These are phyloP conservation scores for Boletus insuetus DNA, from an alignment of 768 basidiomycete genomes.

Conservation along the genomic window DNA sequence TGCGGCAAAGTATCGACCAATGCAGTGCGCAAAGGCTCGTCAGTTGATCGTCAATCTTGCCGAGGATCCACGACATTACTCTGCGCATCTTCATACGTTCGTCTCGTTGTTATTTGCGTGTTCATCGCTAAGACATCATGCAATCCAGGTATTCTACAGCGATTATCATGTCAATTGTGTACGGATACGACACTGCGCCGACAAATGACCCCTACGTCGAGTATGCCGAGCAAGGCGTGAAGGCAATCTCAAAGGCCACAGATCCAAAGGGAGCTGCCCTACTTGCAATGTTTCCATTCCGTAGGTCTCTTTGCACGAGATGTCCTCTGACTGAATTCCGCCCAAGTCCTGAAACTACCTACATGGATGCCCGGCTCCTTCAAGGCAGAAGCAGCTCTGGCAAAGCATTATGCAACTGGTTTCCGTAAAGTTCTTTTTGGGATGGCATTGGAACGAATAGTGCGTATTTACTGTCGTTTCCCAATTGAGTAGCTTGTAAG, in stretches of 20 bases:
- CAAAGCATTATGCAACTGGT: slow-evolving; percentile 13
- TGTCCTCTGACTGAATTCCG: neutral
- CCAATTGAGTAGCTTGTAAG: neutral
- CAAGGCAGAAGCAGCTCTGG: slow-evolving; percentile 17
- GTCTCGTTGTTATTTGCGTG: slow-evolving; percentile 2
- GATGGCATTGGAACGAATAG: slow-evolving; percentile 24
- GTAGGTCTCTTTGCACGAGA: slow-evolving; percentile 13
- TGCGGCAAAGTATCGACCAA: slow-evolving; percentile 26
- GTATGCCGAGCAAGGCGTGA: slow-evolving; percentile 17
- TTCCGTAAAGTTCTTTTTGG: slow-evolving; percentile 22
- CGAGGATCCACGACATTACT: slow-evolving; percentile 25
- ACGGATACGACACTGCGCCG: slow-evolving; percentile 21
- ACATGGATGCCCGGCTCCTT: slow-evolving; percentile 27
- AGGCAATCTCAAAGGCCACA: slow-evolving; percentile 12
- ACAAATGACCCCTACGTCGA: slow-evolving; percentile 23
- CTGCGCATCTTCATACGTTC: slow-evolving; percentile 24
- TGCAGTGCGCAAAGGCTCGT: slow-evolving; percentile 33
- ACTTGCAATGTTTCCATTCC: slow-evolving; percentile 24
- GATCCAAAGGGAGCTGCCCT: slow-evolving; percentile 23
- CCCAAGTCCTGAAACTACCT: slow-evolving; percentile 23
- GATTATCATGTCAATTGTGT: slow-evolving; percentile 27
- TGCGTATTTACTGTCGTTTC: neutral
- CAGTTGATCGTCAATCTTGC: slow-evolving; percentile 34
- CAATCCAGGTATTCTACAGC: slow-evolving; percentile 26
- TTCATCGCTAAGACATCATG: neutral